Percentiles rank a stretch among this genome's conserved stretches.
These are phyloP conservation scores for Vitis amurensis DNA, from an alignment of 164 flowering plant genomes.

Conservation along the genomic window DNA sequence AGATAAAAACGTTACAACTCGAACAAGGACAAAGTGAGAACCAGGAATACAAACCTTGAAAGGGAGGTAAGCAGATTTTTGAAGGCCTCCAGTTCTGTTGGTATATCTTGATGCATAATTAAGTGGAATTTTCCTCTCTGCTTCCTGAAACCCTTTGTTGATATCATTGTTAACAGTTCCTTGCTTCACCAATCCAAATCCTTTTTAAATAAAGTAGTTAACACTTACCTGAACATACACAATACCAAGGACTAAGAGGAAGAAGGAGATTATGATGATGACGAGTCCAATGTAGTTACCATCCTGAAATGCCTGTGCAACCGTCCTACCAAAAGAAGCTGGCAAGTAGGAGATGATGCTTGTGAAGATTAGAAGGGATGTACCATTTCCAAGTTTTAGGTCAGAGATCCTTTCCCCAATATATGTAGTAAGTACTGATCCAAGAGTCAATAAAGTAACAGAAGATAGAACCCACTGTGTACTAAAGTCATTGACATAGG, in stretches of 20 bases:
- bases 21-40: background rate
- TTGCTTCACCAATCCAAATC: constrained; percentile 4
- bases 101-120: constrained; percentile 93
- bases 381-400: constrained; percentile 98
- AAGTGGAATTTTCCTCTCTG: constrained; percentile 98
- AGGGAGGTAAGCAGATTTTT: constrained; percentile 94
- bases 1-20: background rate
- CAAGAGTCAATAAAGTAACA: constrained; percentile 79
- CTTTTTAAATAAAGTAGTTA: constrained; percentile 1
- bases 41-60: constrained; percentile 66
- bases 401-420: constrained; percentile 93
- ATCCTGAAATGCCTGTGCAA: constrained; percentile 79
- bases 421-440: constrained; percentile 89
- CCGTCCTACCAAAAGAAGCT: constrained; percentile 96
- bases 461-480: constrained; percentile 88
- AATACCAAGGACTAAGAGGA: constrained; percentile 83
- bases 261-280: constrained; percentile 65
- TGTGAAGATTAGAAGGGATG: constrained; percentile 94
- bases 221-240: constrained; percentile 94
- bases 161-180: constrained; percentile 16
- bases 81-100: constrained; percentile 73
- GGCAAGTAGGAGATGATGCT: constrained; percentile 97
- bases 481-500: constrained; percentile 93
- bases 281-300: constrained; percentile 87
- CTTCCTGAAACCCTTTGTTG: constrained; percentile 75